Base-by-base conservation (phyloP, 164 flowering plant species). In the Nymphaea colorata region DNA sequence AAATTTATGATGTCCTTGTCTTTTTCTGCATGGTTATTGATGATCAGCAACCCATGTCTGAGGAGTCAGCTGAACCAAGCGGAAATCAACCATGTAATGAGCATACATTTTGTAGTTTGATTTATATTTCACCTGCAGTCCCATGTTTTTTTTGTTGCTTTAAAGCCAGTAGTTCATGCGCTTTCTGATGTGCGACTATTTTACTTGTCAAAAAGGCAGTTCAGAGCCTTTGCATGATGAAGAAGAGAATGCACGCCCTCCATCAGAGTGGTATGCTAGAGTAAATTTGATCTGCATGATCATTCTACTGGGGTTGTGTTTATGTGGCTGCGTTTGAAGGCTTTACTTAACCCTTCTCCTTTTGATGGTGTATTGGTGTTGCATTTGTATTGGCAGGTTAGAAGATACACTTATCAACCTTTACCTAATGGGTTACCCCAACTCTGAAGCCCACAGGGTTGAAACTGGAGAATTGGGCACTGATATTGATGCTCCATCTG, bases 361-460 rank as follows among this genome's bases (percentile, higher is more conserved):
- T 4, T 4, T 47, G 55, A 47, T 47, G 11, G 11, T 47, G 11
- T 47, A 7, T 47, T 47, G 12, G 55, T 25, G 55, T 47, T 47
- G 55, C 55, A 47, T 47, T 25, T 61, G n/a, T 36, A 61, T n/a
- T 61, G 0, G 63, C 77, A 95, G 99, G 99, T 79, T 92, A 69
- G 99, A 95, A 79, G 98, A 92, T 59, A 87, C 98, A 17, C 90
- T 95, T 68, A 90, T 95, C 74, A 78, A 90, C 62, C 88, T 90
- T 71, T 95, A 84, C 79, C 75, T 95, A 75, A 77, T 89, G 68
- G 92, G 93, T 61, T 86, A 90, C 74, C 72, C 89, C 71, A 80
- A 76, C 53, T 65, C 74, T 68, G 70, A 62, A 57, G 66, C 36
- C 44, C 6, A 10, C 63, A 61, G 16, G 11, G 63, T 7, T 61